Conservation (phyloP, 257 asterid species). For the Agastache rugosa region DNA sequence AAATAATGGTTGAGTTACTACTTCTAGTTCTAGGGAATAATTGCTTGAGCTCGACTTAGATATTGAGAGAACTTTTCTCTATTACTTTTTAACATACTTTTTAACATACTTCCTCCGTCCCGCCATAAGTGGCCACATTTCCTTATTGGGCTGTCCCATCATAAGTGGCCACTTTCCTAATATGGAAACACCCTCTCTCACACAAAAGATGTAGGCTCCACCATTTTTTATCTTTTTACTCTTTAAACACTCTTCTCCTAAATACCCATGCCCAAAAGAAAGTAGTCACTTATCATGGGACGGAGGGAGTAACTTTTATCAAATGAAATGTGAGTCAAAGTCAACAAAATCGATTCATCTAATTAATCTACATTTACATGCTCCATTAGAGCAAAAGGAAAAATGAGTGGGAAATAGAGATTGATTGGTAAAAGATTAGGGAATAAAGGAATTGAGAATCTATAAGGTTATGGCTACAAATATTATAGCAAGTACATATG, state of each 20-base stretch:
- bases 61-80: background rate
- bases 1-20: background rate
- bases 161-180: too few relatives aligned
- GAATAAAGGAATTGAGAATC: conserved; percentile 26
- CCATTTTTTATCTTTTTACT: too few relatives aligned
- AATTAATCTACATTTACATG: background rate
- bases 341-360: background rate
- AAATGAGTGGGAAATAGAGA: conserved; percentile 23
- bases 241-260: too few relatives aligned
- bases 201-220: too few relatives aligned
- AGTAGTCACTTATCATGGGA: too few relatives aligned
- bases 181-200: too few relatives aligned
- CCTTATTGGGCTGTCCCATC: too few relatives aligned
- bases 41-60: background rate
- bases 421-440: conserved; percentile 17
- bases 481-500: conserved; percentile 24
- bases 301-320: background rate
- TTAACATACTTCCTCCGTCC: too few relatives aligned
- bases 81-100: background rate
- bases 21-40: too few relatives aligned
- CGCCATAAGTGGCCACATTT: too few relatives aligned
- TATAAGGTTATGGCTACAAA: conserved; percentile 17
- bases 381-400: background rate
- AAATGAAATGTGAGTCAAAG: conserved; percentile 1
- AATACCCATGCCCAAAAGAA: too few relatives aligned